Conservation (phyloP, 345 rosid species). For the Tarenaya hassleriana region DNA sequence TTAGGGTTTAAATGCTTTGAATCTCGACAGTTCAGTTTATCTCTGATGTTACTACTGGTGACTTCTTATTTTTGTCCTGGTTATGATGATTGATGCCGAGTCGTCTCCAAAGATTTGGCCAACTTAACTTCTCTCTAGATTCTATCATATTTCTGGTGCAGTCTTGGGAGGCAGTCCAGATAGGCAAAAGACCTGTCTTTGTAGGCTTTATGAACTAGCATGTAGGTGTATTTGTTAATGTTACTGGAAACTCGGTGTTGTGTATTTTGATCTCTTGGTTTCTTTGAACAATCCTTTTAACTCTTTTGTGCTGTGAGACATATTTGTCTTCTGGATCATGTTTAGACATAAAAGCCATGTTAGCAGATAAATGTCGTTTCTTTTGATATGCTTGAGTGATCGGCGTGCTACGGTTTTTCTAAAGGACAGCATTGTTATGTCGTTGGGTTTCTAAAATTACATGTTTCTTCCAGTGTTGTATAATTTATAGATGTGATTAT, state of each 20-base stretch:
- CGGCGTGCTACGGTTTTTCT: background rate
- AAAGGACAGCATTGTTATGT: no score
- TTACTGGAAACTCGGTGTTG: background rate
- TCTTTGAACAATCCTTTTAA: background rate
- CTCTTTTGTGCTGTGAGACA: background rate
- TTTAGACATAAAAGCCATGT: background rate
- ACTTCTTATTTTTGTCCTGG: no score
- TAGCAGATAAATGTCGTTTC: background rate
- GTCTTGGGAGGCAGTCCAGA: background rate
- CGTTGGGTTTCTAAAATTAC: slow-evolving; percentile 1
- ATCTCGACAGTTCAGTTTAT: no score
- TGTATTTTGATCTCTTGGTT: background rate
- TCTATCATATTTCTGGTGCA: background rate
- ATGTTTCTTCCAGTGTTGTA: background rate
- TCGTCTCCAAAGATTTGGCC: no score
- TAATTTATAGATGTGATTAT: slow-evolving; percentile 17
- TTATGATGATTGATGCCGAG: no score
- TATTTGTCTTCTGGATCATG: background rate
- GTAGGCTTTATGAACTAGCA: background rate
- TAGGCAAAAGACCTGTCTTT: background rate
- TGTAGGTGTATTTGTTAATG: background rate
- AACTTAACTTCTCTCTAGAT: no score
- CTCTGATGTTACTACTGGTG: no score
- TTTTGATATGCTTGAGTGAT: slow-evolving; percentile 10
- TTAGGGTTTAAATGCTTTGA: no score